Conservation (phyloP, 305 asterid genomes). For the Andrographis paniculata region DNA sequence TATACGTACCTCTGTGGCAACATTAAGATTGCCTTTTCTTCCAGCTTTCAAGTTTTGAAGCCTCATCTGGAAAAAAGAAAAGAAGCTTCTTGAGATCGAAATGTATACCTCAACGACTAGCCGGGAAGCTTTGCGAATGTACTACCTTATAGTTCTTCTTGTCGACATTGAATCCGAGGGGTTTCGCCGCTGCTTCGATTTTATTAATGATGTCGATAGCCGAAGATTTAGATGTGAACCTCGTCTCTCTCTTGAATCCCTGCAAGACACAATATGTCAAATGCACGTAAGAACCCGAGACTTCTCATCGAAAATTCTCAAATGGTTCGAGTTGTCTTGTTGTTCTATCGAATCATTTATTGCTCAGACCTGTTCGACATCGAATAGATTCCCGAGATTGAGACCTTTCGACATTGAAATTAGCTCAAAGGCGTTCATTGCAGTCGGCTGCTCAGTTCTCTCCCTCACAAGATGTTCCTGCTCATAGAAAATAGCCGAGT, state of each 20-base stretch:
- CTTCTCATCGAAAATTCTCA: no score
- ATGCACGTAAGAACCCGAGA: no score
- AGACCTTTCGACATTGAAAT: slow-evolving; percentile 68
- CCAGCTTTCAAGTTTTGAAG: slow-evolving; percentile 88
- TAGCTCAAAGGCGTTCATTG: slow-evolving; percentile 75
- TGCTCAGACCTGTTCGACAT: slow-evolving; percentile 31
- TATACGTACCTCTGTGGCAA: slow-evolving; percentile 85
- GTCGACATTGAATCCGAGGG: slow-evolving; percentile 84
- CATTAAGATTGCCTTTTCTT: slow-evolving; percentile 90
- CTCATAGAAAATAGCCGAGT: neutral
- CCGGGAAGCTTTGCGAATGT: slow-evolving; percentile 2
- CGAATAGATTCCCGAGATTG: slow-evolving; percentile 61
- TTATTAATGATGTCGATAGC: slow-evolving; percentile 71
- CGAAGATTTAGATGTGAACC: slow-evolving; percentile 76
- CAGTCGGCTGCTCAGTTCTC: slow-evolving; percentile 52
- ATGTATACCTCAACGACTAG: neutral
- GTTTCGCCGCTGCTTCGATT: slow-evolving; percentile 87
- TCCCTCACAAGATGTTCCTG: slow-evolving; percentile 24
- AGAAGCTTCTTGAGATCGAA: neutral
- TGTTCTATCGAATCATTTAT: no score
- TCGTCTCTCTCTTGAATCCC: slow-evolving; percentile 91
- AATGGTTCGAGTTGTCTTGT: no score
- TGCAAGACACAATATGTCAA: slow-evolving; percentile 15
- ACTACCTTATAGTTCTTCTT: slow-evolving; percentile 86
- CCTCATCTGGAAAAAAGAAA: slow-evolving; percentile 54